phyloP scores from a whole-genome alignment of 2,329 filamentous ascomycete species.

The Talaromyces sp. region DNA sequence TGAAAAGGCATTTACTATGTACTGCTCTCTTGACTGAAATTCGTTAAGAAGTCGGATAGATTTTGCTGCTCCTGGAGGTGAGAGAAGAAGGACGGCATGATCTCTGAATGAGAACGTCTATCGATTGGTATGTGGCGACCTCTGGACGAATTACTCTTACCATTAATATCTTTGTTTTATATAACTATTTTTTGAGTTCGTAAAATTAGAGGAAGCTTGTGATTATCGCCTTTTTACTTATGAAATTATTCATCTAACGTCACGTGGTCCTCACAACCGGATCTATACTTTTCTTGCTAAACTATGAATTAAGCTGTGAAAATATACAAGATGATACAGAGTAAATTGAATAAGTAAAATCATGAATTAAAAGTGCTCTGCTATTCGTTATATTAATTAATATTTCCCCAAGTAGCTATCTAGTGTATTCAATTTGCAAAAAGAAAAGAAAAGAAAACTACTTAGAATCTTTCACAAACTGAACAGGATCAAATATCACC shows the following conservation, averaged over 20 bases:
- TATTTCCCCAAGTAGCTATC: not conserved
- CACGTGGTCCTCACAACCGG: not conserved
- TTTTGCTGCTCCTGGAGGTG: too few species aligned
- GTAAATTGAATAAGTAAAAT: not conserved
- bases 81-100: too few species aligned
- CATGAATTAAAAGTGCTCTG: not conserved
- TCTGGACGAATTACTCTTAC: not conserved
- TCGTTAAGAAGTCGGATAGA: not conserved
- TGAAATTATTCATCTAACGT: not conserved
- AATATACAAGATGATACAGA: too few species aligned
- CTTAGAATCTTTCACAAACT: not conserved
- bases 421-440: not conserved
- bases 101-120: too few species aligned
- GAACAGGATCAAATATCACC: not conserved
- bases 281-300: too few species aligned
- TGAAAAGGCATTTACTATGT: not conserved
- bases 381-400: not conserved
- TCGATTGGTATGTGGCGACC: too few species aligned
- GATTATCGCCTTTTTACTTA: not conserved
- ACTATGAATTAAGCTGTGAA: too few species aligned
- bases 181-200: not conserved
- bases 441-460: not conserved
- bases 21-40: not conserved
- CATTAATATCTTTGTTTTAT: not conserved
- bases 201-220: not conserved